phyloP scores from a whole-genome alignment of 441 rosid genomes.

The Omphalea diandra region DNA sequence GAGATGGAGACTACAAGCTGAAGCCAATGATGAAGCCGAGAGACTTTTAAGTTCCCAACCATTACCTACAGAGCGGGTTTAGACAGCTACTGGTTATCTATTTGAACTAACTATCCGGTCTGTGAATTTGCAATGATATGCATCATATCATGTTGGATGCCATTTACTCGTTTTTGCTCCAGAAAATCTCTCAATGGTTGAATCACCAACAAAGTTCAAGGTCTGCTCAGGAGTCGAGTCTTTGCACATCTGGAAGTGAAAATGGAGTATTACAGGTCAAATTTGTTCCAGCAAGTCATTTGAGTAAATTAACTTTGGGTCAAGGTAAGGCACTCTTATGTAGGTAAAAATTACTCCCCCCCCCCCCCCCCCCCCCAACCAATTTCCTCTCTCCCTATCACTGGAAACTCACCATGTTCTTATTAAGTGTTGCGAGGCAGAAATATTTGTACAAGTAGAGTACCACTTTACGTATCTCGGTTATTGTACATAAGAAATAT shows the following conservation, averaged over 20 bases:
- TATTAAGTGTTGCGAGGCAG: no score
- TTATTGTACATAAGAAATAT: slow-evolving; percentile 3
- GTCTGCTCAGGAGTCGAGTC: not conserved
- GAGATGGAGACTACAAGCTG: slow-evolving; percentile 93
- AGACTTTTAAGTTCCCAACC: slow-evolving; percentile 77
- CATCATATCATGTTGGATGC: not conserved
- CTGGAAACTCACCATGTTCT: not conserved
- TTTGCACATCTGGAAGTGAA: not conserved
- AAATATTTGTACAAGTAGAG: no score
- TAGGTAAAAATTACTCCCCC: not conserved
- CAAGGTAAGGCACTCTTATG: not conserved
- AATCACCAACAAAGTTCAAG: not conserved
- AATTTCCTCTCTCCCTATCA: not conserved
- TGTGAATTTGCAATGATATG: not conserved
- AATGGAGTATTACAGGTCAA: slow-evolving; percentile 5
- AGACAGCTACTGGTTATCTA: slow-evolving; percentile 13
- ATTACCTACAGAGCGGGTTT: slow-evolving; percentile 34
- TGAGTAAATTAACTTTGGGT: not conserved
- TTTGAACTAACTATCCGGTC: slow-evolving; percentile 11
- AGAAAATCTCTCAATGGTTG: not conserved
- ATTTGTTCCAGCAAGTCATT: slow-evolving; percentile 1
- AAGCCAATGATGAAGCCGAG: slow-evolving; percentile 95
- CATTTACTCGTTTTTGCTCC: not conserved
- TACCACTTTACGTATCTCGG: not conserved
- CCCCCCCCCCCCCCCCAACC: no score